phyloP scores from a whole-genome alignment of 2,329 filamentous ascomycete species.

The Colletotrichum caudatum region DNA sequence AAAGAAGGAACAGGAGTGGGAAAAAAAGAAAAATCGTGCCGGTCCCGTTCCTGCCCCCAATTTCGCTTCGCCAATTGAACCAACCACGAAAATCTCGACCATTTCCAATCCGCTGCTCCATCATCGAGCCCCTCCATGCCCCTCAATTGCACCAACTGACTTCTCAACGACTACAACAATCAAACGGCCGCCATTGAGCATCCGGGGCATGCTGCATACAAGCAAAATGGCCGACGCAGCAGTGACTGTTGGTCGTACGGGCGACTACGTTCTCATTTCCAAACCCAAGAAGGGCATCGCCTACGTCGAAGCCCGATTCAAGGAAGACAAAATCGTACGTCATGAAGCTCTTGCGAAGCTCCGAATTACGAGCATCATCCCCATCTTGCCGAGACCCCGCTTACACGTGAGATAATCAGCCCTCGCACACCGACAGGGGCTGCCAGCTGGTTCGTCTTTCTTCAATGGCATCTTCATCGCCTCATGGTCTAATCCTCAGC shows the following conservation, averaged over 20 bases:
- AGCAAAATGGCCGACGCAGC: constrained; percentile 19
- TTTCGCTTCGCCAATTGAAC: constrained; percentile 27
- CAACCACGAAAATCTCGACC: constrained; percentile 30
- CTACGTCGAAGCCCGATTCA: constrained; percentile 35
- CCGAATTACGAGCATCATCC: background rate
- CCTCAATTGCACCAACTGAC: constrained; percentile 2
- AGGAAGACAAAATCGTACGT: constrained; percentile 19
- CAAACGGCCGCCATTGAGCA: background rate
- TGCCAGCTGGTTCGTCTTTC: constrained; percentile 21
- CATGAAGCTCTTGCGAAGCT: background rate
- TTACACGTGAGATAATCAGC: constrained; percentile 17
- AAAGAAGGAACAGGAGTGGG: background rate
- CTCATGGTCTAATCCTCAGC: background rate
- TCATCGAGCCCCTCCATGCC: constrained; percentile 1
- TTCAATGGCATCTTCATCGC: background rate
- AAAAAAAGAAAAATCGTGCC: background rate
- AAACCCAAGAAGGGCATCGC: constrained; percentile 37
- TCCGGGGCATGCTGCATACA: background rate
- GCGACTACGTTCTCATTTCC: constrained; percentile 30
- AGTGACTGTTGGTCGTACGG: constrained; percentile 20
- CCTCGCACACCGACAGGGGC: constrained; percentile 29
- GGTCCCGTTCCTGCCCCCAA: constrained; percentile 1
- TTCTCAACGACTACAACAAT: background rate
- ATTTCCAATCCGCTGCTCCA: constrained; percentile 21
- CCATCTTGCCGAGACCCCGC: background rate